Evolutionary conservation across 2,329 filamentous ascomycete species (phyloP), one percentile per base, ranked within the genome.

Genomic region (Fusarium praegraminearum): DNA sequence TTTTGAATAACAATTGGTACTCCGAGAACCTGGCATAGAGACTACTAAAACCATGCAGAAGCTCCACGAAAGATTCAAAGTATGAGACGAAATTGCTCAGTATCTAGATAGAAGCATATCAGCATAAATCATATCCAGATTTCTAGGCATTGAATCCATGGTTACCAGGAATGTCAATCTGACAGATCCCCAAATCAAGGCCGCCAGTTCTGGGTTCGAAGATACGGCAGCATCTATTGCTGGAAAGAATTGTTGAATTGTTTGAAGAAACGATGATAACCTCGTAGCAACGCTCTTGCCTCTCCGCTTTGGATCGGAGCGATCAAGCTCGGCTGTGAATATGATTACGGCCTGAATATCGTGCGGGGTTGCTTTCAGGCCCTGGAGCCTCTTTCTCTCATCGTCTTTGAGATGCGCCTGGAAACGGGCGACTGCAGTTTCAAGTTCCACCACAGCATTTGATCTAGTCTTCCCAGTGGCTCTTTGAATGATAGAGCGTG

Each of bases 71-170:
- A 0, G 35, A 36, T n/a, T 36, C 35, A 2, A 36, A 36, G 18
- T 36, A 36, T 36, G 18, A 36, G 35, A 36, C 3, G 10, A 36
- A 36, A 12, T 36, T 36, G 9, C 35, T 36, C 5, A n/a, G 18
- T n/a, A n/a, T 36, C 16, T 36, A 36, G 18, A n/a, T 2, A n/a
- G 11, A 1, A n/a, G 5, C 9, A 5, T 5, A n/a, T 36, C 5
- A 36, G 18, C 5, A 36, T n/a, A 4, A 18, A 2, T 36, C 18
- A 4, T n/a, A 18, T 36, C 9, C 8, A n/a, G 18, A 0, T 5
- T 1, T 10, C 5, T 36, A 36, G 18, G 9, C 9, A 36, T 6
- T 9, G 2, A 5, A 36, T 0, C 5, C 11, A 30, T 11, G 0
- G 10, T n/a, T n/a, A 36, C 35, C 35, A 36, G 8, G n/a, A 36